phyloP scores from a whole-genome alignment of 306 rosid genomes.

The Betula pendula region DNA sequence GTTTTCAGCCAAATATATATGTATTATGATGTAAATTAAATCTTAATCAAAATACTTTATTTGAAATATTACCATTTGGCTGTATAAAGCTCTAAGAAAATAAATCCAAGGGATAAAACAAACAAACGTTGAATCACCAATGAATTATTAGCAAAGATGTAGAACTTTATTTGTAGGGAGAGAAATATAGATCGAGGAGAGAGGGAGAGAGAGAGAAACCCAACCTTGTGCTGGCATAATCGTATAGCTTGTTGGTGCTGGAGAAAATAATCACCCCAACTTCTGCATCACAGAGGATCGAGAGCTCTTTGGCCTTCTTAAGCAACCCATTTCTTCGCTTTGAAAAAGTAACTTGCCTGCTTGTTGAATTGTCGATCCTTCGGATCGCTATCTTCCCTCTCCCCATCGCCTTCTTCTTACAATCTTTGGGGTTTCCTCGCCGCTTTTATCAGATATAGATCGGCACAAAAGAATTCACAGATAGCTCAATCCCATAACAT shows the following conservation, averaged over 20 bases:
- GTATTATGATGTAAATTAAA: too few relatives aligned
- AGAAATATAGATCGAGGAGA: too few relatives aligned
- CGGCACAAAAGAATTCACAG: neutral
- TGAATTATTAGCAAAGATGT: too few relatives aligned
- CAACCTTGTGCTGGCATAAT: constrained; percentile 48
- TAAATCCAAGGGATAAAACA: too few relatives aligned
- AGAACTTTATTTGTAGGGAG: too few relatives aligned
- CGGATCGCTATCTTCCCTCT: constrained; percentile 53
- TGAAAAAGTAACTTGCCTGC: constrained; percentile 54
- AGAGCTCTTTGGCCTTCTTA: constrained; percentile 52
- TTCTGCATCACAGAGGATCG: constrained; percentile 54
- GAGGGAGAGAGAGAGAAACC: constrained; percentile 17
- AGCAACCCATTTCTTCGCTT: constrained; percentile 50
- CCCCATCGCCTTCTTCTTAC: constrained; percentile 26
- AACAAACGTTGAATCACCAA: too few relatives aligned
- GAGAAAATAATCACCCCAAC: constrained; percentile 51
- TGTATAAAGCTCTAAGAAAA: too few relatives aligned
- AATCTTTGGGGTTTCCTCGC: neutral
- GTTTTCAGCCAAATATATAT: too few relatives aligned
- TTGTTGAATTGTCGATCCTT: constrained; percentile 47
- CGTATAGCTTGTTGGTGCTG: constrained; percentile 46
- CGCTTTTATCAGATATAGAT: constrained; percentile 2
- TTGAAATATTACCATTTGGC: too few relatives aligned
- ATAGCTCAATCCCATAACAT: neutral
- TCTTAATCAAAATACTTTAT: too few relatives aligned